Evolutionary conservation across 2,329 filamentous ascomycete genomes (phyloP), one percentile per base, ranked within the genome.

Genomic region (Pyrenochaeta sp.): DNA sequence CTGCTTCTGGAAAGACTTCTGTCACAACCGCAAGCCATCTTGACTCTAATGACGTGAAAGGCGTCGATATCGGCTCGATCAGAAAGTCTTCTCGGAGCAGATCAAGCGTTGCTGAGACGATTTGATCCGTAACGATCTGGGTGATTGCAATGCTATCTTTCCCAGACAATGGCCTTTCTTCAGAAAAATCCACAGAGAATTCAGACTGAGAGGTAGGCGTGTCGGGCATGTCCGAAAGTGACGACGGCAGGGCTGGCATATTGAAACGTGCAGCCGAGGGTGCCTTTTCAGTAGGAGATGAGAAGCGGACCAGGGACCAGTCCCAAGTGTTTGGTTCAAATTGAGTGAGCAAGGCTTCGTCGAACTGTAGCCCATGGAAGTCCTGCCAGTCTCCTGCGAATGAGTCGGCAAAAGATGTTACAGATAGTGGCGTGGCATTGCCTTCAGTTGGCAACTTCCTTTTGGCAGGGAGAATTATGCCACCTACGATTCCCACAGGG

Each of bases 81-180:
- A 15, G 13, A 4, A 23, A 2, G 14, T 59, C 40, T 19, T 70
- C 63, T 8, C 58, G 52, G 7, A 70, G 53, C 11, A 71, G 37
- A 35, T 71, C 67, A 7, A 70, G 51, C 1, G 71, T 75, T 4
- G 83, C 80, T 7, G 77, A 81, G 2, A 82, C 78, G 15, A 86
- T 80, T 62, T 90, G 87, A 47, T 89, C 85, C 2, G 85, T 85
- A n/a, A 90, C 71, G 24, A 89, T 81, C 58, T 90, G 87, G 0
- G 85, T 86, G 18, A 87, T 77, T 37, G 83, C 81, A 22, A 90
- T 82, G 45, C 82, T 77, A 27, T 88, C 84, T 3, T 83, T 79
- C 41, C 86, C 83, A 39, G 58, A 68, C 31, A 65, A 21, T 1
- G 55, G 51, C 38, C 57, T 65, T 17, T 70, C 66, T 3, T 69